Evolutionary conservation across 176 grass and related monocot genomes (phyloP), one percentile per base, ranked within the genome.

Genomic region (Poa annua): DNA sequence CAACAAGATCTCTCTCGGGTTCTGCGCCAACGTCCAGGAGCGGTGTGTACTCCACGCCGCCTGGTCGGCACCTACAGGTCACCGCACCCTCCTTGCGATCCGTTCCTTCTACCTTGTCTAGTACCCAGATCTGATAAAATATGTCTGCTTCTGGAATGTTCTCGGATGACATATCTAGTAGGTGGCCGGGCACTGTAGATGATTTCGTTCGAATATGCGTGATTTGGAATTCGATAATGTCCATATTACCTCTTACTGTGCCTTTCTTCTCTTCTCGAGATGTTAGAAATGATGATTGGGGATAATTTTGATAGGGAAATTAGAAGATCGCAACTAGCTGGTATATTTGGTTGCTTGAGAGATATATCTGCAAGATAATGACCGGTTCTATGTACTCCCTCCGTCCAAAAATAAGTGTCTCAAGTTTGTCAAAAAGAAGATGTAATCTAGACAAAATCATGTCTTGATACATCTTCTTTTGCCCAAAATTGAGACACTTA

Each of bases 21-120:
- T 98, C 89, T 93, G 89, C 81, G 86, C 96, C 47, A 98, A 92
- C 79, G 89, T 98, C 34, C 96, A 98, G 93, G 96, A 98, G 85
- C 89, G 93, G 8, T 96, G 91, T 83, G 96, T 98, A 53, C 89
- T 98, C 74, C 96, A 96, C 68, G 93, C 93, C 50, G 85, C 91
- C 66, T 98, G 96, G 96, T 88, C 86, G 6, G 85, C 93, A 0
- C 88, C 91, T 68, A 98, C 91, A 93, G 96, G 96, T 95, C 54
- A 44, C 6, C 64, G 4, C 19, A 41, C 1, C 41, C 65, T 35
- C 22, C 25, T 11, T 68, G 75, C n/a, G 36, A 75, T 85, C 35
- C 26, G 5, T 52, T 11, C 75, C 25, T 26, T 68, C 59, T 47
- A 68, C 38, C 50, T 51, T 49, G 25, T 57, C 1, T 15, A 65